Evolutionary conservation across 2,329 filamentous ascomycete genomes (phyloP), one percentile per base, ranked within the genome.

Genomic region (Rutstroemia sp.): DNA sequence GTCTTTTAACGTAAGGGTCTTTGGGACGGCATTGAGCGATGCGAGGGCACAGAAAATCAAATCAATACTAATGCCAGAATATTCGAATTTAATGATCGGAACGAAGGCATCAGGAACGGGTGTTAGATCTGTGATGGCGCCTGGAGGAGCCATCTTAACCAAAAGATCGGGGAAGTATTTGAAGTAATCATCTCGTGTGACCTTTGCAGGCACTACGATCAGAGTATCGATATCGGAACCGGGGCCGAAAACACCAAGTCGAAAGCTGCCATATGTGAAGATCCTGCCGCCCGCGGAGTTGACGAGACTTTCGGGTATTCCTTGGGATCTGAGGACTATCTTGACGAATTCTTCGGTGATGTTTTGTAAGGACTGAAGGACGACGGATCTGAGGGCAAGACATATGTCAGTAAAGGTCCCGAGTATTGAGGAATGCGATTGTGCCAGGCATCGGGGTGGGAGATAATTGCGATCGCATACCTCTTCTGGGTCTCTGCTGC

Each of bases 151-250:
- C 81, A 94, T 86, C 63, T 86, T 79, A 64, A 86, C 76, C 49
- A 99, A 81, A 48, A 95, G 75, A 19, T 82, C 77, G n/a, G 92
- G 92, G 65, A 96, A 96, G 65, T 88, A 78, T 52, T 88, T 76
- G 75, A 99, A 99, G 76, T 96, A 99, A 72, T 99, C 90, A 34
- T 92, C 86, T 58, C 90, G 86, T 12, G 82, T 82, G 52, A 97
- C 88, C 68, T 96, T 91, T 73, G 89, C 92, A 9, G 94, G 94
- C 14, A 87, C 92, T 51, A 96, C 87, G 58, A 97, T 85, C 51
- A 99, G 82, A 1, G 94, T 96, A 75, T 99, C 94, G 66, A 99
- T 97, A 83, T 99, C 94, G 48, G 94, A 97, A 51, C 91, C 91
- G 46, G 94, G 94, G 5, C 92, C 92, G 71, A 89, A 96, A 23